Conservation (phyloP, 192 early-diverging fungal species). For the Lobosporangium transversale region DNA sequence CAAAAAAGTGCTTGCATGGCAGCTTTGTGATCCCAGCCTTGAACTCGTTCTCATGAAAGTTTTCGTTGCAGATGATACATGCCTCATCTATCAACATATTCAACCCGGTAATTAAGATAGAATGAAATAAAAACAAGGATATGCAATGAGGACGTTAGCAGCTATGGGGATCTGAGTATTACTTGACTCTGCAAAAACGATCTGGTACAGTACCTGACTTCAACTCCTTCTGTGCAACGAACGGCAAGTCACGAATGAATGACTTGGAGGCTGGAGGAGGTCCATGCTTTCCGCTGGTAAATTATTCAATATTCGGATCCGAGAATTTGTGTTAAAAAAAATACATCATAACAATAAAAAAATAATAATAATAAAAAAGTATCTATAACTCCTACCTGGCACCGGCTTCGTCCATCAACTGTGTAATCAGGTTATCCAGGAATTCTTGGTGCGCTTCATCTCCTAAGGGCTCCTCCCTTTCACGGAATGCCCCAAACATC, state of each 20-base stretch:
- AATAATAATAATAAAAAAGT: too few species aligned
- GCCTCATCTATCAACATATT: slow-evolving; percentile 47
- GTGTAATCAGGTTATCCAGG: slow-evolving; percentile 65
- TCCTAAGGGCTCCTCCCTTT: slow-evolving; percentile 39
- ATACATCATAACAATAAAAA: too few species aligned
- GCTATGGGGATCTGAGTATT: background rate
- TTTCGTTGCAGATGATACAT: slow-evolving; percentile 53
- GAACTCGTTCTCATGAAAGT: slow-evolving; percentile 48
- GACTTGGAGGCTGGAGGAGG: slow-evolving; percentile 55
- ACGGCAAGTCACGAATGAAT: slow-evolving; percentile 51
- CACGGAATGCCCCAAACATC: slow-evolving; percentile 56
- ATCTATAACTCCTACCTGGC: slow-evolving; percentile 55
- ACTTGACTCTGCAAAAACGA: too few species aligned
- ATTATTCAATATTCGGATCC: background rate
- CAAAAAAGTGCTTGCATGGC: slow-evolving; percentile 55
- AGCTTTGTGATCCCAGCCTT: slow-evolving; percentile 41
- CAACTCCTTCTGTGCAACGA: slow-evolving; percentile 38
- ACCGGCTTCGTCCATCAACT: slow-evolving; percentile 64
- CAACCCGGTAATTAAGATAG: too few species aligned
- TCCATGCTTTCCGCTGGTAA: slow-evolving; percentile 44
- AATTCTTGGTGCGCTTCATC: slow-evolving; percentile 57
- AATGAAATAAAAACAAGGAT: background rate
- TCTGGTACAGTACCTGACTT: slow-evolving; percentile 28
- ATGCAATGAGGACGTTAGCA: background rate
- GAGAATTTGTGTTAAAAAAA: background rate